These are phyloP conservation scores for Malassezia globosa DNA, from an alignment of 1,284 basidiomycete species.

Conservation along the genomic window DNA sequence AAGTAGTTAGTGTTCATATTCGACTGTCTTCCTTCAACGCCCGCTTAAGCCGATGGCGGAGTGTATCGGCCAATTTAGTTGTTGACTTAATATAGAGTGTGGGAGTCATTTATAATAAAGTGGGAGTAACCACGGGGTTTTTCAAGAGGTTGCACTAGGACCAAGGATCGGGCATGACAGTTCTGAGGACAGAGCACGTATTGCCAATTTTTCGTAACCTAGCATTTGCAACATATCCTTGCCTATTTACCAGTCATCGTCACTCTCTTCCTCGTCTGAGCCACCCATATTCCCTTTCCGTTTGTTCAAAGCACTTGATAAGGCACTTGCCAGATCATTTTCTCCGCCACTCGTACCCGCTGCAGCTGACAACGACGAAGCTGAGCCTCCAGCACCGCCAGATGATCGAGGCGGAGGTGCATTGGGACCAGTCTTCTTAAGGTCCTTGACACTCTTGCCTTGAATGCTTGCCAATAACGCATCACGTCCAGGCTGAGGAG, in stretches of 20 bases:
- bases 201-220: too few species aligned
- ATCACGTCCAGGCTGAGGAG: conserved; percentile 48
- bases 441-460: conserved; percentile 59
- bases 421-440: conserved; percentile 57
- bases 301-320: conserved; percentile 60
- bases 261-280: conserved; percentile 69
- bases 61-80: too few species aligned
- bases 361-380: conserved; percentile 14
- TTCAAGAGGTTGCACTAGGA: too few species aligned
- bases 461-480: conserved; percentile 61
- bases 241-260: conserved; percentile 40
- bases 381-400: not conserved
- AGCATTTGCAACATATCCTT: not conserved
- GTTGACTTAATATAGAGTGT: too few species aligned
- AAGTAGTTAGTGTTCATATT: conserved; percentile 2
- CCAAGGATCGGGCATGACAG: too few species aligned
- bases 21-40: not conserved
- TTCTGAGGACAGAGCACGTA: too few species aligned
- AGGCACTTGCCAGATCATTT: conserved; percentile 57
- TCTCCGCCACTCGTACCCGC: conserved; percentile 39
- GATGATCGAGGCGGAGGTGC: conserved; percentile 13
- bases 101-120: too few species aligned
- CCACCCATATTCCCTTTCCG: conserved; percentile 83
- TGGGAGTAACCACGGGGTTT: too few species aligned
- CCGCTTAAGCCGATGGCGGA: not conserved